Percentiles rank a stretch among this genome's conserved stretches.
phyloP scores from a whole-genome alignment of 164 flowering plant genomes.

The Brasenia schreberi region DNA sequence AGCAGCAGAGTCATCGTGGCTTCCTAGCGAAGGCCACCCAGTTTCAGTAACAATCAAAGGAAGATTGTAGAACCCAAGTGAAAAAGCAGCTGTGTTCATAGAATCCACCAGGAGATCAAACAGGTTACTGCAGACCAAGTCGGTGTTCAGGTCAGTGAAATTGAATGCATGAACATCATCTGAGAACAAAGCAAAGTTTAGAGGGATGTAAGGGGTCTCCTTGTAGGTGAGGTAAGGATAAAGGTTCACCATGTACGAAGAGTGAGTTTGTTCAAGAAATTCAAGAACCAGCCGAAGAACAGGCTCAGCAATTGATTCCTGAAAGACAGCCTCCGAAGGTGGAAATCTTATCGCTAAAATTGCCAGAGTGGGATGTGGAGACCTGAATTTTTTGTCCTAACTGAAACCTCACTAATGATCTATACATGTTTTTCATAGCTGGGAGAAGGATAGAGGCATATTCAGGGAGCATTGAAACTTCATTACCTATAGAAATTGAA shows the following conservation, averaged over 20 bases:
- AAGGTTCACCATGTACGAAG: slow-evolving; percentile 2
- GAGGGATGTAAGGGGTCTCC: background rate
- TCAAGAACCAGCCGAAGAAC: slow-evolving; percentile 1
- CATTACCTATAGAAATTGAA: too few relatives aligned
- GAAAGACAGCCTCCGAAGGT: slow-evolving; percentile 5
- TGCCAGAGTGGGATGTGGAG: slow-evolving; percentile 3
- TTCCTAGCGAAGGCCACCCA: slow-evolving; percentile 3
- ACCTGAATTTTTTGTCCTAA: slow-evolving; percentile 3
- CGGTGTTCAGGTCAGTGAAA: background rate
- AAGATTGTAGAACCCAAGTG: background rate
- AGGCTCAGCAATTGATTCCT: slow-evolving; percentile 6
- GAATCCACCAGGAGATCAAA: background rate
- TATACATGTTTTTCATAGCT: slow-evolving; percentile 2
- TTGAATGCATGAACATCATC: background rate
- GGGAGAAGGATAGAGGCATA: slow-evolving; percentile 1
- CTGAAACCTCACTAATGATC: background rate
- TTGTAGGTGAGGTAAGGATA: slow-evolving; percentile 3
- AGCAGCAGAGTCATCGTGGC: slow-evolving; percentile 3
- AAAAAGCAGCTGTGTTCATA: background rate
- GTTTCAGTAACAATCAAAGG: slow-evolving; percentile 3
- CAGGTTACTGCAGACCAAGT: background rate
- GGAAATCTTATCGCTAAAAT: slow-evolving; percentile 5
- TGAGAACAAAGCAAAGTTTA: slow-evolving; percentile 3
- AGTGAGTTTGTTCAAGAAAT: background rate
- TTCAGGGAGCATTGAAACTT: slow-evolving; percentile 5